Conservation (phyloP, 1,284 basidiomycete genomes). For the Ustilago tritici region DNA sequence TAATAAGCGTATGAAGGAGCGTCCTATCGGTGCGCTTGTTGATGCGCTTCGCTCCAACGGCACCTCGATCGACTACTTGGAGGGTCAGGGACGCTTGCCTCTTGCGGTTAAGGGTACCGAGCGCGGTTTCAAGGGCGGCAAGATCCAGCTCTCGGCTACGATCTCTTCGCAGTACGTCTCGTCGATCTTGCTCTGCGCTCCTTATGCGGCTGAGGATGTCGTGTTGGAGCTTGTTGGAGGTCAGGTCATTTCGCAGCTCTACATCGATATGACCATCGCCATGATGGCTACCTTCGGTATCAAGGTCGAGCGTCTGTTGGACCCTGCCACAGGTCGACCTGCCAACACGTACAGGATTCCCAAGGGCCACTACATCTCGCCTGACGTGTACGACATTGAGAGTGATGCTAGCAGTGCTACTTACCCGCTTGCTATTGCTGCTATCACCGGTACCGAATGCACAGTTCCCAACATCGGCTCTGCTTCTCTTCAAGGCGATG, state of each 20-base stretch:
- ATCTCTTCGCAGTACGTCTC: conserved; percentile 99
- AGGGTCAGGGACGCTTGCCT: conserved; percentile 86
- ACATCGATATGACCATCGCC: conserved; percentile 99
- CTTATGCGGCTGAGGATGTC: conserved; percentile 85
- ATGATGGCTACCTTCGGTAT: conserved; percentile 98
- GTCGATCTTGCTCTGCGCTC: conserved; percentile 93
- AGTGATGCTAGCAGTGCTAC: conserved; percentile 95
- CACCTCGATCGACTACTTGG: conserved; percentile 81
- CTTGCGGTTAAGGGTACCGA: conserved; percentile 78
- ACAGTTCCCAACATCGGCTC: conserved; percentile 93
- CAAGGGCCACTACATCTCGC: conserved; percentile 82
- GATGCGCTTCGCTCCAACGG: conserved; percentile 88
- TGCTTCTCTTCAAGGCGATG: conserved; percentile 92
- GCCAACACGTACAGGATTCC: conserved; percentile 86
- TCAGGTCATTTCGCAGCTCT: conserved; percentile 96
- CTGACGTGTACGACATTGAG: conserved; percentile 85
- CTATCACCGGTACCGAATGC: conserved; percentile 93
- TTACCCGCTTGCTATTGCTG: conserved; percentile 95
- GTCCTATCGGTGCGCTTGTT: conserved; percentile 92
- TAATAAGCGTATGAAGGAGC: conserved; percentile 98
- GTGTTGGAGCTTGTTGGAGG: conserved; percentile 90
- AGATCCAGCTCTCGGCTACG: conserved; percentile 88
- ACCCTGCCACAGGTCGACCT: conserved; percentile 75
- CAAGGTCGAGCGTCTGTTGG: conserved; percentile 79
- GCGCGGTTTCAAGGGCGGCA: conserved; percentile 81